Base-by-base conservation (phyloP, 176 grass and related monocot species). In the Elymus sibiricus region DNA sequence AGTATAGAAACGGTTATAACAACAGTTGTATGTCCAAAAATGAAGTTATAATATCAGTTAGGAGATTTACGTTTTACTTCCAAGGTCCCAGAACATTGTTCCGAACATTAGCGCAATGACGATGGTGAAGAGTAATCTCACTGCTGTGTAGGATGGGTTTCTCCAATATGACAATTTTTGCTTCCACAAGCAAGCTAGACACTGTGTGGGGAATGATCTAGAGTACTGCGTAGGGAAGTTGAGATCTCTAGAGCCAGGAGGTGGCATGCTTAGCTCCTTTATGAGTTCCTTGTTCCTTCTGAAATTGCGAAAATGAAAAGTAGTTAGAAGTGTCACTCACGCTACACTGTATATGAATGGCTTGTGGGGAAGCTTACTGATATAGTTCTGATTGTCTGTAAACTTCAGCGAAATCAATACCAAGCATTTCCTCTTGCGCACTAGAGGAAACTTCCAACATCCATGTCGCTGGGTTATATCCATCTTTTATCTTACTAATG, bases 401-500 rank as follows among this genome's bases (percentile, higher is more conserved):
- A 74, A 80, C 72, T 90, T 97, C 85, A 65, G 55, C 39, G 35
- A 97, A 97, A 89, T 85, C 84, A 68, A 94, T 70, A 21, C 86
- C 86, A 3, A 92, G 90, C 32, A 86, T 53, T 76, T 94, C 94
- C 77, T 97, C 94, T 66, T 97, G 94, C 24, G 94, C 83, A 76
- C 29, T 72, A 83, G 94, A 82, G 26, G 83, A 87, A 68, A 87
- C 92, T 84, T 97, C 94, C 86, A 97, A 72, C 94, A 97, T 97
- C 94, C 94, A 97, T 56, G 94, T 97, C 77, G 94, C 94, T 37
- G 94, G 94, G 61, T 97, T 97, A 83, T 92, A 97, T 26, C 94
- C 94, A 67, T 94, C 86, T 47, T 83, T 83, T 79, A 97, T 97
- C 86, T 87, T 82, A 86, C 86, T 85, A 66, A 92, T 70, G 51